These are phyloP conservation scores for Penicillium sp. DNA, from an alignment of 2,329 filamentous ascomycete genomes.

Conservation along the genomic window DNA sequence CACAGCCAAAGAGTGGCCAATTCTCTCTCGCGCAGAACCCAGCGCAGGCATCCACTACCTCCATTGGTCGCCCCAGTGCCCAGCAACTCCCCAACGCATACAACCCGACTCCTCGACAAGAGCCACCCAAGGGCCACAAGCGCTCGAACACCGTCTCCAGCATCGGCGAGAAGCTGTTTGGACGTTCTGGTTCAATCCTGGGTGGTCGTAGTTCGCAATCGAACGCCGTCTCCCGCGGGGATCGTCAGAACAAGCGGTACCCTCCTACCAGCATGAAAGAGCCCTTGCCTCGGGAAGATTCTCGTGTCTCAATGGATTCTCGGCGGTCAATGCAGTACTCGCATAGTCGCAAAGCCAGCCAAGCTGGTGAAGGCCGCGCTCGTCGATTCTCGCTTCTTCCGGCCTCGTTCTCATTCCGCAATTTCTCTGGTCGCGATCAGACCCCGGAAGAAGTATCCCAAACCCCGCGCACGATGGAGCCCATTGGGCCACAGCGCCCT, in stretches of 20 bases:
- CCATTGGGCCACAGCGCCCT: constrained; percentile 34
- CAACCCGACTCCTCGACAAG: constrained; percentile 56
- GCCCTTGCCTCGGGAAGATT: constrained; percentile 61
- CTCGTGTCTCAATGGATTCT: constrained; percentile 71
- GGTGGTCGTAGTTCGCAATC: constrained; percentile 53
- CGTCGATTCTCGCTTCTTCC: constrained; percentile 73
- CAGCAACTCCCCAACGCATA: constrained; percentile 61
- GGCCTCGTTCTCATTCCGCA: constrained; percentile 64
- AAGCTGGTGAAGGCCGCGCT: constrained; percentile 64
- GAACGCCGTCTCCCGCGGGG: constrained; percentile 37
- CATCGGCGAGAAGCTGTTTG: constrained; percentile 81
- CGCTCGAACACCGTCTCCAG: constrained; percentile 76
- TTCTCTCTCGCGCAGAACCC: constrained; percentile 66
- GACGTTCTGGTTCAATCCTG: constrained; percentile 79
- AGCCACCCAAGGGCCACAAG: constrained; percentile 59
- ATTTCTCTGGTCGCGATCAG: constrained; percentile 59
- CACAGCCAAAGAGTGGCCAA: constrained; percentile 72
- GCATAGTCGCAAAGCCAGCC: constrained; percentile 70
- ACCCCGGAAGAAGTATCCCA: constrained; percentile 48
- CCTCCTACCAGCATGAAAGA: constrained; percentile 91
- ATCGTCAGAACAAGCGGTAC: constrained; percentile 66
- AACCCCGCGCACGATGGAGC: constrained; percentile 40
- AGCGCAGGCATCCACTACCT: constrained; percentile 52
- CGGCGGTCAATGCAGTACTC: constrained; percentile 71
- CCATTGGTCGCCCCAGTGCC: constrained; percentile 63